Percentiles rank a stretch among this genome's conserved stretches.
These are phyloP conservation scores for Hypoxylon sp. DNA, from an alignment of 2,329 filamentous ascomycete species.

Conservation along the genomic window DNA sequence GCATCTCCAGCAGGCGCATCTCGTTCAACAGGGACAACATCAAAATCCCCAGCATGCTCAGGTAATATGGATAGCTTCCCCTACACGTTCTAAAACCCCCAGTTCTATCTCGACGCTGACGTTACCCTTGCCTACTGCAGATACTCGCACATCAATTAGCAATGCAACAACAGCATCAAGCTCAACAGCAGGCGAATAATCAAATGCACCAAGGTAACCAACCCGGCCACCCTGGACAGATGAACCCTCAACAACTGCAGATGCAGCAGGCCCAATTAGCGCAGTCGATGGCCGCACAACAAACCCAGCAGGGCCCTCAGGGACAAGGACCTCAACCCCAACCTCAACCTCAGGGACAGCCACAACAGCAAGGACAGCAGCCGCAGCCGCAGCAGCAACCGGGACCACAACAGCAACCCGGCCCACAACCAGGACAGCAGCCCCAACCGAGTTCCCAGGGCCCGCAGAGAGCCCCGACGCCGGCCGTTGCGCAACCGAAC, in stretches of 20 bases:
- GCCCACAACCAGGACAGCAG: conserved; percentile 57
- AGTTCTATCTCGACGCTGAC: conserved; percentile 6
- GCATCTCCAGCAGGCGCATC: conserved; percentile 60
- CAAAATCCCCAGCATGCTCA: conserved; percentile 51
- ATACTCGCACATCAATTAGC: conserved; percentile 53
- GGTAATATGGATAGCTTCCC: conserved; percentile 35
- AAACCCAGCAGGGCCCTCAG: conserved; percentile 44
- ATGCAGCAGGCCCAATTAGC: conserved; percentile 58
- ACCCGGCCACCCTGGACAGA: conserved; percentile 55
- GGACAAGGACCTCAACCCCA: conserved; percentile 45
- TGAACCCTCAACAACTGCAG: conserved; percentile 61
- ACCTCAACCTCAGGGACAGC: conserved; percentile 51
- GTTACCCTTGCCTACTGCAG: conserved; percentile 17
- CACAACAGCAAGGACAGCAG: conserved; percentile 56
- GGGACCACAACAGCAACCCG: conserved; percentile 53
- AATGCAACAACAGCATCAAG: conserved; percentile 57
- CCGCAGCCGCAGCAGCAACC: conserved; percentile 55
- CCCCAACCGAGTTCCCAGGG: conserved; percentile 51
- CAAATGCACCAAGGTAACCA: conserved; percentile 59
- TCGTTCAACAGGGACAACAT: conserved; percentile 53
- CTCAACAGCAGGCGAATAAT: conserved; percentile 60
- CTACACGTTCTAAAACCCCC: not conserved
- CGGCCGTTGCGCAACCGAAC: conserved; percentile 52
- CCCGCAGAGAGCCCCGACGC: conserved; percentile 52
- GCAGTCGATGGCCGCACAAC: conserved; percentile 52